phyloP scores from a whole-genome alignment of 345 rosid species.

The Citrus maxima region DNA sequence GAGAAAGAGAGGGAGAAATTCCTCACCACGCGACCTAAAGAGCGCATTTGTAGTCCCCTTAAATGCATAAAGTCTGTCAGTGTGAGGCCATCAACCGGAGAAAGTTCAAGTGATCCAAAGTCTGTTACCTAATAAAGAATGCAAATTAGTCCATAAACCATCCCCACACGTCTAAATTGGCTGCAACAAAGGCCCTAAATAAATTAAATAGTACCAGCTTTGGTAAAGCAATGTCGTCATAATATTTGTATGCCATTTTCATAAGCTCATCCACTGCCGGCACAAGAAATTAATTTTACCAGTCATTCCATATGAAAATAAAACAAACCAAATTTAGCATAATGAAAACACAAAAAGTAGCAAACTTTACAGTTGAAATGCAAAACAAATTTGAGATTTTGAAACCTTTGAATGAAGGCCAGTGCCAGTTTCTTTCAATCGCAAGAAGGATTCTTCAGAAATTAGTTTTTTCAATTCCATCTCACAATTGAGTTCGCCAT shows the following conservation, averaged over 20 bases:
- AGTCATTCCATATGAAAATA: slow-evolving; percentile 15
- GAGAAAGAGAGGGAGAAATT: no score
- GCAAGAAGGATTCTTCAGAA: no score
- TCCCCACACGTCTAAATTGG: background rate
- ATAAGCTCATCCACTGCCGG: no score
- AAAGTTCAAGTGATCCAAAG: slow-evolving; percentile 18
- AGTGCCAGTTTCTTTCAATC: no score
- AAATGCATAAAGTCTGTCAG: slow-evolving; percentile 73
- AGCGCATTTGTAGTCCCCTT: slow-evolving; percentile 62
- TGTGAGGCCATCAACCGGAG: slow-evolving; percentile 65
- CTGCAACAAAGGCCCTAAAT: no score
- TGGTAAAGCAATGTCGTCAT: no score
- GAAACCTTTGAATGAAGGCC: no score
- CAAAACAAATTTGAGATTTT: no score
- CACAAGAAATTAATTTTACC: slow-evolving; percentile 8
- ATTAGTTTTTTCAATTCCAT: no score
- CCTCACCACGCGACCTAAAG: slow-evolving; percentile 72
- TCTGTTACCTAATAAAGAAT: slow-evolving; percentile 51
- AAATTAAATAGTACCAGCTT: no score
- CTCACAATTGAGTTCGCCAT: no score
- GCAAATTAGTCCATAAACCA: slow-evolving; percentile 15
- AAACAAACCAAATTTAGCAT: background rate
- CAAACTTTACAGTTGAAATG: background rate
- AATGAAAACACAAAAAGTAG: background rate
- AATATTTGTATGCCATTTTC: no score